phyloP scores from a whole-genome alignment of 495 filamentous ascomycete genomes.

The Xylaria intraflava region DNA sequence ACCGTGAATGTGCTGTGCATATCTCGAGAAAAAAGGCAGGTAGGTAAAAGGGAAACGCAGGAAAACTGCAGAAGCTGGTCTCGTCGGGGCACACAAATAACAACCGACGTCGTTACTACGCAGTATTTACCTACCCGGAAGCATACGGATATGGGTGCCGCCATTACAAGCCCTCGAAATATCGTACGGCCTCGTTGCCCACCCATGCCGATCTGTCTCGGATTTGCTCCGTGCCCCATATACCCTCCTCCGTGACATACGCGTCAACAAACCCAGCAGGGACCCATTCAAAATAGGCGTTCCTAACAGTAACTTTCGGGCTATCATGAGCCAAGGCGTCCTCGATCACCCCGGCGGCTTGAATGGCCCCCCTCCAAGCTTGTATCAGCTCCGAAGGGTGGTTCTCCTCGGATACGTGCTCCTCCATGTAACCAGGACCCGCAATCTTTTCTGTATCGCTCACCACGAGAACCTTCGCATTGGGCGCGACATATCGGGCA shows the following conservation, averaged over 20 bases:
- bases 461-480: constrained; percentile 45
- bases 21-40: too few relatives aligned
- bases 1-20: too few relatives aligned
- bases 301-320: constrained; percentile 36
- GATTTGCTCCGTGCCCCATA: constrained; percentile 29
- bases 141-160: not conserved
- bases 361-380: constrained; percentile 36
- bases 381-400: constrained; percentile 39
- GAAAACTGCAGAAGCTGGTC: too few relatives aligned
- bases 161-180: constrained; percentile 30
- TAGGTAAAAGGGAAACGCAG: too few relatives aligned
- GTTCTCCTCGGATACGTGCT: constrained; percentile 43
- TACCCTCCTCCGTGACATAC: constrained; percentile 50
- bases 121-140: too few relatives aligned
- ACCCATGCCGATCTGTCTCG: constrained; percentile 22
- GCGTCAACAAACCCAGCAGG: constrained; percentile 45
- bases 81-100: too few relatives aligned
- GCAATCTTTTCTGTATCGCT: constrained; percentile 58
- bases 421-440: constrained; percentile 25
- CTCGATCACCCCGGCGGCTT: constrained; percentile 16
- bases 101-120: too few relatives aligned
- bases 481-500: constrained; percentile 38
- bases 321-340: not conserved
- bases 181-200: constrained; percentile 18
- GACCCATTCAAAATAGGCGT: constrained; percentile 64